Percentiles rank a stretch among this genome's conserved stretches.
Conservation (phyloP, 768 basidiomycete genomes). For the Boletales sp. region DNA sequence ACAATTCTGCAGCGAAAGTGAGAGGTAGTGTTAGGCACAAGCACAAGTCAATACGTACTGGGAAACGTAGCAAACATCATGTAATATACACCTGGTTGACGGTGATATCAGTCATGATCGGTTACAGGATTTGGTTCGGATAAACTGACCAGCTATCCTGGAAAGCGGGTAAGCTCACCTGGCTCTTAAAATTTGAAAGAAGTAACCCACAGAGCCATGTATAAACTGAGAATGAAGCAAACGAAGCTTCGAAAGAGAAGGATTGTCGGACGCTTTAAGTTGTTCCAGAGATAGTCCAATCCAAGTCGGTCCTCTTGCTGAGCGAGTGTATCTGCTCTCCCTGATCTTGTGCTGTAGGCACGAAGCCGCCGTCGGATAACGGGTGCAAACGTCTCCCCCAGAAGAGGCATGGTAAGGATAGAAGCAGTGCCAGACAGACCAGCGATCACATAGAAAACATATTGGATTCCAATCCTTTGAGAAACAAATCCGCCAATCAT, state of each 20-base stretch:
- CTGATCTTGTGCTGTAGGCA: conserved; percentile 38
- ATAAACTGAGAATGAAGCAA: conserved; percentile 69
- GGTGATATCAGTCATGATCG: conserved; percentile 3
- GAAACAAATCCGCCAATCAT: conserved; percentile 65
- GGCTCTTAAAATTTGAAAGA: neutral
- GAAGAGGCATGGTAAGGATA: conserved; percentile 52
- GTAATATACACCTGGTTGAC: conserved; percentile 54
- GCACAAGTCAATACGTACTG: conserved; percentile 25
- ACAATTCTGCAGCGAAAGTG: conserved; percentile 32
- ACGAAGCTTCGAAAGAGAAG: conserved; percentile 60
- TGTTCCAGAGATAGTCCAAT: conserved; percentile 47
- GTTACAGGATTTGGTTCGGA: neutral
- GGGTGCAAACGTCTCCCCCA: conserved; percentile 77
- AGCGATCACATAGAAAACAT: conserved; percentile 52
- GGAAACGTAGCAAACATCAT: conserved; percentile 71
- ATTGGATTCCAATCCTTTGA: conserved; percentile 56
- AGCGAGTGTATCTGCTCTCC: conserved; percentile 34
- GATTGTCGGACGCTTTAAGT: conserved; percentile 56
- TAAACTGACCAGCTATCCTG: conserved; percentile 53
- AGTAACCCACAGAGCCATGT: conserved; percentile 64
- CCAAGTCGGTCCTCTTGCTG: conserved; percentile 30
- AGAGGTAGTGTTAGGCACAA: neutral
- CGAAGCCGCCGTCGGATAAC: conserved; percentile 54
- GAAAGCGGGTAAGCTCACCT: conserved; percentile 4
- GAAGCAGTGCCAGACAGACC: conserved; percentile 43